Evolutionary conservation across 805 yeast genomes (phyloP).

Genomic region (Spencermartinsiella europaea): DNA sequence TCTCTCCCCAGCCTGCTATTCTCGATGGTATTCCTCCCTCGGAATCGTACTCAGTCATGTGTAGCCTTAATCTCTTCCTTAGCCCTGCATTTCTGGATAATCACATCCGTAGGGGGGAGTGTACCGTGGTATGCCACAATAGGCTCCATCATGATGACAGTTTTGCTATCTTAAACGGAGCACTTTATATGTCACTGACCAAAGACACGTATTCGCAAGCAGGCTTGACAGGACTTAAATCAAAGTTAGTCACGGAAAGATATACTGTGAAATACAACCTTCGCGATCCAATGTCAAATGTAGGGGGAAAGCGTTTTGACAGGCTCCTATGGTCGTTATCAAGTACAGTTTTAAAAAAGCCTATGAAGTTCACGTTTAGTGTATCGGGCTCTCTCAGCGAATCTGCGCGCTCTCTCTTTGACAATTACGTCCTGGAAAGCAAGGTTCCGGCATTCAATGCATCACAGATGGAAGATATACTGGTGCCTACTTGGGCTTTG

Average conservation of each 20-base stretch:
- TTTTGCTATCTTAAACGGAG: constrained; percentile 28
- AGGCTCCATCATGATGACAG: constrained; percentile 32
- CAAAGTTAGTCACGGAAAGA: constrained; percentile 17
- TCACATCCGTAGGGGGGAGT: neutral
- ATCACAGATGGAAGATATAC: neutral
- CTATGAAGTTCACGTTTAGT: constrained; percentile 1
- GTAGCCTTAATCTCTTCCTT: neutral
- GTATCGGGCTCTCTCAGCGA: neutral
- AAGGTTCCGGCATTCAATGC: neutral
- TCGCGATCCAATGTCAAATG: constrained; percentile 3
- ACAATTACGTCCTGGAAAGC: neutral
- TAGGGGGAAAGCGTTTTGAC: constrained; percentile 13
- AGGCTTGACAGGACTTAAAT: constrained; percentile 32
- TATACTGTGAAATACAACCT: constrained; percentile 15
- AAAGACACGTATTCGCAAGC: constrained; percentile 29
- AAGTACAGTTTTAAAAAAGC: constrained; percentile 14
- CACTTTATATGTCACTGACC: constrained; percentile 30
- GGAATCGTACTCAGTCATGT: neutral
- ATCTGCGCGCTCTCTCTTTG: neutral
- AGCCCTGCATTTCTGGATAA: neutral
- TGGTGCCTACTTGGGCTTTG: neutral
- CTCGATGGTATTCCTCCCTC: neutral
- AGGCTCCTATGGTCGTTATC: constrained; percentile 20
- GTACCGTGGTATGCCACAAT: constrained; percentile 15
- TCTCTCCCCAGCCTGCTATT: neutral